These are phyloP conservation scores for Colletotrichum sp. DNA, from an alignment of 2,329 filamentous ascomycete genomes.

Conservation along the genomic window DNA sequence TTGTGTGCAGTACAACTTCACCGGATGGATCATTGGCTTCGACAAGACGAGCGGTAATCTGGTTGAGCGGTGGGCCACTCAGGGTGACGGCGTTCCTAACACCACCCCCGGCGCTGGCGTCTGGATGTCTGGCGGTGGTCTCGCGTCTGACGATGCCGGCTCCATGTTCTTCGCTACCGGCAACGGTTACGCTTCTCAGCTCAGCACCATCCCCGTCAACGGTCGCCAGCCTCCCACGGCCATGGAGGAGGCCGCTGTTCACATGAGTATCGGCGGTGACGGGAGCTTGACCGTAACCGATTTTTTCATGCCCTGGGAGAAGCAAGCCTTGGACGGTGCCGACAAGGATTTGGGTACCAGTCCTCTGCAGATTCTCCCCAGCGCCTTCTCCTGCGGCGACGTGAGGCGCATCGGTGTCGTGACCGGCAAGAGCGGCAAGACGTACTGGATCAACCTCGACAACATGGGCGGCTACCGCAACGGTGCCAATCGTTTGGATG, in stretches of 20 bases:
- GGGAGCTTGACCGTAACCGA: slow-evolving; percentile 51
- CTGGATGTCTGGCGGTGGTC: slow-evolving; percentile 45
- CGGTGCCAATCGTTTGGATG: slow-evolving; percentile 38
- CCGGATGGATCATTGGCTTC: slow-evolving; percentile 55
- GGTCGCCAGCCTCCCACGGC: slow-evolving; percentile 43
- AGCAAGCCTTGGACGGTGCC: slow-evolving; percentile 51
- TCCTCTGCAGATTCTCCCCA: slow-evolving; percentile 48
- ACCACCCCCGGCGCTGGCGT: slow-evolving; percentile 46
- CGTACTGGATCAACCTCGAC: slow-evolving; percentile 47
- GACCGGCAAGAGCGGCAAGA: slow-evolving; percentile 56
- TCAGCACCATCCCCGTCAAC: slow-evolving; percentile 39
- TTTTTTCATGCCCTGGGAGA: slow-evolving; percentile 61
- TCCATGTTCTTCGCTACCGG: slow-evolving; percentile 44
- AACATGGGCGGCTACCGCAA: slow-evolving; percentile 45
- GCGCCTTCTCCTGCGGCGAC: slow-evolving; percentile 47
- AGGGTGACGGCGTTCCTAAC: slow-evolving; percentile 41
- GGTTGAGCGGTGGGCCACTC: slow-evolving; percentile 45
- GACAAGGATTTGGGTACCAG: slow-evolving; percentile 56
- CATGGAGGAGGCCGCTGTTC: slow-evolving; percentile 49
- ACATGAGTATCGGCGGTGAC: slow-evolving; percentile 43
- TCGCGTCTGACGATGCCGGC: slow-evolving; percentile 42
- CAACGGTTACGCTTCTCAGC: slow-evolving; percentile 45
- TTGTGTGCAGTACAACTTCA: slow-evolving; percentile 62
- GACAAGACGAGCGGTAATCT: slow-evolving; percentile 44
- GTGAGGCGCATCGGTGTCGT: slow-evolving; percentile 53